Percentiles rank a stretch among this genome's conserved stretches.
phyloP scores from a whole-genome alignment of 495 filamentous ascomycete genomes.

The Penicillium goetzii region DNA sequence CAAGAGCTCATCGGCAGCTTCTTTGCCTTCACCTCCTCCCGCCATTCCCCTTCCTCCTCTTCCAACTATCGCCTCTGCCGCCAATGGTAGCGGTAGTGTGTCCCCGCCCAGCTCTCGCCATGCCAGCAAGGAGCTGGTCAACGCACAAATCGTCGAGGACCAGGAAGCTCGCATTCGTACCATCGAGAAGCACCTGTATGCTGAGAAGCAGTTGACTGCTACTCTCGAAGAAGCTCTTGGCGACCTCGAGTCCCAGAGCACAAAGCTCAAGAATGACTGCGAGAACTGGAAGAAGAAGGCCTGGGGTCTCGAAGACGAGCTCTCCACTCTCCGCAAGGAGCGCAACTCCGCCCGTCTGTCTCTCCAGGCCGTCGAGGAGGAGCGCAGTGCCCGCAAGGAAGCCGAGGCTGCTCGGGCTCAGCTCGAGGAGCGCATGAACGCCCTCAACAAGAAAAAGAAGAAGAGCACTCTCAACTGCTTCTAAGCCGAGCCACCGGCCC shows the following conservation, averaged over 20 bases:
- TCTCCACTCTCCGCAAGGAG: slow-evolving; percentile 71
- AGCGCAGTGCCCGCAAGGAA: slow-evolving; percentile 80
- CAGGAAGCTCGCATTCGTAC: slow-evolving; percentile 92
- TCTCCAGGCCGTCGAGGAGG: slow-evolving; percentile 92
- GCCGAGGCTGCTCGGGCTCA: slow-evolving; percentile 86
- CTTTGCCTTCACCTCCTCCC: slow-evolving; percentile 93
- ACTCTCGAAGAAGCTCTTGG: slow-evolving; percentile 94
- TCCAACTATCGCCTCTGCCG: slow-evolving; percentile 44
- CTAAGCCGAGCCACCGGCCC: slow-evolving; percentile 39
- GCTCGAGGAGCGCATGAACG: slow-evolving; percentile 91
- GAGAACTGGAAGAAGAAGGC: slow-evolving; percentile 90
- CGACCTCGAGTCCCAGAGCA: slow-evolving; percentile 85
- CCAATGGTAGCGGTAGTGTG: slow-evolving; percentile 43
- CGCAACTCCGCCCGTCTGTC: slow-evolving; percentile 73
- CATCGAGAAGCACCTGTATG: slow-evolving; percentile 94
- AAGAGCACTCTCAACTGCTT: slow-evolving; percentile 97
- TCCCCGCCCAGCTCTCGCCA: slow-evolving; percentile 63
- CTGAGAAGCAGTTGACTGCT: slow-evolving; percentile 93
- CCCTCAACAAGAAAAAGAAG: slow-evolving; percentile 90
- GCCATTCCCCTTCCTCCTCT: slow-evolving; percentile 82
- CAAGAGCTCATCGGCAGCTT: slow-evolving; percentile 80
- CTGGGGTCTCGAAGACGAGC: slow-evolving; percentile 74
- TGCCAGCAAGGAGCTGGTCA: slow-evolving; percentile 78
- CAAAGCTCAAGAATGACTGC: slow-evolving; percentile 81
- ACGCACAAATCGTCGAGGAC: slow-evolving; percentile 72